phyloP scores from a whole-genome alignment of 208 protist genomes.

The Trypanosomatidae sp. region DNA sequence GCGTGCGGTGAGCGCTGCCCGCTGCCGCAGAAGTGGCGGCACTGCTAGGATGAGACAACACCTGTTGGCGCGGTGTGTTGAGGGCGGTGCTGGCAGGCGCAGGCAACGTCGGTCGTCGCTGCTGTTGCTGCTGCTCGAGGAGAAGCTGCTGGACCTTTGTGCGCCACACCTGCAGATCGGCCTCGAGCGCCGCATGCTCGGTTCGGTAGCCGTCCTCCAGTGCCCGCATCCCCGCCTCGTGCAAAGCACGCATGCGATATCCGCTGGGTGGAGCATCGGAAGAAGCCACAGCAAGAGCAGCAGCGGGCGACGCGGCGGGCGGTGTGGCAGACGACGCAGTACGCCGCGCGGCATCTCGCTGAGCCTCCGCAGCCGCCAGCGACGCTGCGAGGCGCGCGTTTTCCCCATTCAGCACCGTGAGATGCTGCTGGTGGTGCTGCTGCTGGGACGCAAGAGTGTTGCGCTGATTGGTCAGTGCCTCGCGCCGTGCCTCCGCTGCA shows the following conservation, averaged over 20 bases:
- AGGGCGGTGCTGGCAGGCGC: too few species aligned
- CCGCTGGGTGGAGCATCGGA: too few species aligned
- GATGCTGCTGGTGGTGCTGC: slow-evolving; percentile 10
- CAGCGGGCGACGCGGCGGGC: background rate
- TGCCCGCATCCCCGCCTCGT: slow-evolving; percentile 30
- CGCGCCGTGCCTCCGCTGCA: slow-evolving; percentile 1
- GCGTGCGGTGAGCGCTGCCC: slow-evolving; percentile 1
- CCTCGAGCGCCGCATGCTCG: slow-evolving; percentile 29
- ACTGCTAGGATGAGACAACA: background rate
- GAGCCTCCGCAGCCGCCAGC: background rate
- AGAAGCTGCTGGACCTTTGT: slow-evolving; percentile 1
- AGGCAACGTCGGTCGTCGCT: too few species aligned
- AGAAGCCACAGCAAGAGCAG: slow-evolving; percentile 2
- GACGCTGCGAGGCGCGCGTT: slow-evolving; percentile 2
- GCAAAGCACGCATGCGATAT: too few species aligned
- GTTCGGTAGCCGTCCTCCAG: slow-evolving; percentile 37
- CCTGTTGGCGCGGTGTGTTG: slow-evolving; percentile 22
- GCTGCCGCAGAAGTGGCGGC: background rate
- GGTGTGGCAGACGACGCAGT: background rate
- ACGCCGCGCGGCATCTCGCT: background rate
- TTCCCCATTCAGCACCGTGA: slow-evolving; percentile 10
- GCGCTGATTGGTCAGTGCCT: slow-evolving; percentile 1
- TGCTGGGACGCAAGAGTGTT: slow-evolving; percentile 9
- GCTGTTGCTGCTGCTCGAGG: too few species aligned
- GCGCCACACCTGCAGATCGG: slow-evolving; percentile 27